Base-by-base conservation (phyloP, 2,329 filamentous ascomycete genomes). In the Rhynchosporium agropyri region DNA sequence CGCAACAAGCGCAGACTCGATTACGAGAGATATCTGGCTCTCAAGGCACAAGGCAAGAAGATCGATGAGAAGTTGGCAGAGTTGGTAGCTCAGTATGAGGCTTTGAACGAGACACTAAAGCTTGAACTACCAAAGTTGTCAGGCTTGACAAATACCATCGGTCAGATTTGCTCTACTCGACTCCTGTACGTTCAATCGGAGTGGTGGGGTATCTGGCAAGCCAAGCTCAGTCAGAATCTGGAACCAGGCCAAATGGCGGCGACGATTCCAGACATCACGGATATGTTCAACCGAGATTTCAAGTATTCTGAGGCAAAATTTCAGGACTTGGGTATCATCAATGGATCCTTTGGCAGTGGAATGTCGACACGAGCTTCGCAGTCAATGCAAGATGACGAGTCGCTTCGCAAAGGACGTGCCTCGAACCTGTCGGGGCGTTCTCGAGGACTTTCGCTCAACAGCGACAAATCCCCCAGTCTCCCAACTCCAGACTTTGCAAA, bases 1-100 rank as follows among this genome's bases (percentile, higher is more conserved):
- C 89, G 95, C 29, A 89, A 93, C 70, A 98, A 98, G 79, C 89
- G 91, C n/a, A 84, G 96, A 13, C 79, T 94, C 15, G 92, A 97
- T 73, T 98, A 91, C 75, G 91, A 94, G 68, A 90, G 90, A 69
- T 91, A 86, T 69, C 88, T 91, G 72, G 85, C 89, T 69, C 82
- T 93, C 63, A 89, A 89, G 72, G 90, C 92, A 50, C 83, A 86
- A 40, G 91, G 92, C 66, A 93, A 96, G 76, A 96, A 91, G 70
- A 82, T 92, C 12, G 94, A 98, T 74, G 89, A 92, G 72, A 95
- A 94, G 74, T 88, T 93, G 3, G 81, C 85, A 15, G 92, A 96
- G 70, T 85, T 90, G 45, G 91, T 92, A 26, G 92, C 97, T 72
- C 89, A 96, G 74, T 99, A 97, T 75, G 84, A 91, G 46, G 73